phyloP scores from a whole-genome alignment of 2,329 filamentous ascomycete species.

The Blumeria graminis region DNA sequence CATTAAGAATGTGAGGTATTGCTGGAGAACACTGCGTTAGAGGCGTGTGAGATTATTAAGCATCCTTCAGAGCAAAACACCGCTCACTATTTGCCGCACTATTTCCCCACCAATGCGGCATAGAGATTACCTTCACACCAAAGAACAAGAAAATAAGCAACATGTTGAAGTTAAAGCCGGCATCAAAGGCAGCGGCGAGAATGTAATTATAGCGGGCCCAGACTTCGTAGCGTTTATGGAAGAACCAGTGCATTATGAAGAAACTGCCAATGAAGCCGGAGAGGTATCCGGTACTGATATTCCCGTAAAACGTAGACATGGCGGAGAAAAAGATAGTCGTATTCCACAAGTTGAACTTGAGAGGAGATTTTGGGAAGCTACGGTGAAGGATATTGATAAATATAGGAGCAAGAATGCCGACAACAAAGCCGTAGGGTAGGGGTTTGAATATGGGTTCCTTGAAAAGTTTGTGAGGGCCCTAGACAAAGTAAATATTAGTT shows the following conservation, averaged over 20 bases:
- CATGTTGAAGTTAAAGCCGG: conserved; percentile 37
- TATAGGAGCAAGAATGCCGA: conserved; percentile 22
- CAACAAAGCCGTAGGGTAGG: conserved; percentile 28
- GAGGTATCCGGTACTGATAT: conserved; percentile 33
- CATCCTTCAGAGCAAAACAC: conserved; percentile 25
- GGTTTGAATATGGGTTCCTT: conserved; percentile 21
- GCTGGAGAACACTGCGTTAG: too few species aligned
- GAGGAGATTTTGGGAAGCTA: conserved; percentile 22
- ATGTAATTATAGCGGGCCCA: conserved; percentile 39
- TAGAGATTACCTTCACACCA: conserved; percentile 28
- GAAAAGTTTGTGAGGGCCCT: conserved; percentile 25
- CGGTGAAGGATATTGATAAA: conserved; percentile 27
- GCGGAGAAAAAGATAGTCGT: conserved; percentile 36
- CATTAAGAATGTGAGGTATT: too few species aligned
- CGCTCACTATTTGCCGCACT: conserved; percentile 28
- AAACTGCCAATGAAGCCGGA: conserved; percentile 33
- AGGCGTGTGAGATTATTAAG: background rate
- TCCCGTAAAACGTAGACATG: conserved; percentile 32
- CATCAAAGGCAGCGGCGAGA: conserved; percentile 34
- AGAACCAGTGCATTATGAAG: conserved; percentile 34
- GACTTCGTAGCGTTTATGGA: conserved; percentile 27
- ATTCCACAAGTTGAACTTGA: conserved; percentile 30
- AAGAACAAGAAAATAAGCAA: conserved; percentile 36
- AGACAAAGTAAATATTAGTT: background rate
- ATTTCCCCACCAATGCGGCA: conserved; percentile 43